phyloP scores from a whole-genome alignment of 140 eudicot genomes.

The Senecio squalidus region DNA sequence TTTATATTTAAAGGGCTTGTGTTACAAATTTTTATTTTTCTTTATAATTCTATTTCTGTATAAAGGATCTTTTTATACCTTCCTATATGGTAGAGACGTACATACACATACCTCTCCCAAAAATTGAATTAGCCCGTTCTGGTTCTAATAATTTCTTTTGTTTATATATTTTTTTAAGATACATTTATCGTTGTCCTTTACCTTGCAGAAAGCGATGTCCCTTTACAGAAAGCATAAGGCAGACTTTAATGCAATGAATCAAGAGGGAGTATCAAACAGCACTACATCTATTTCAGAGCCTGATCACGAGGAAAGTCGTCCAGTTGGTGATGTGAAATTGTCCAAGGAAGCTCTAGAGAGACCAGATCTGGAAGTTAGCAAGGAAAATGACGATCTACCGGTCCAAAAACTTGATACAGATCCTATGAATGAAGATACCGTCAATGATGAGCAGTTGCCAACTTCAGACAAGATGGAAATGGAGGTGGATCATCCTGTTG shows the following conservation, averaged over 20 bases:
- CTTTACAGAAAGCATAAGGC: constrained; percentile 54
- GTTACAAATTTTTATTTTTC: not conserved
- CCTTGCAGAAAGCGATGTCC: constrained; percentile 73
- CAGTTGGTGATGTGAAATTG: constrained; percentile 6
- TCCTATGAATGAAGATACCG: not conserved
- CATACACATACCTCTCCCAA: no score
- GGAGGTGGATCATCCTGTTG: constrained; percentile 27
- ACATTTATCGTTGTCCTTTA: not conserved
- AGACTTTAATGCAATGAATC: constrained; percentile 10
- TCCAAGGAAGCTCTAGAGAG: constrained; percentile 8
- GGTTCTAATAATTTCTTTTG: not conserved
- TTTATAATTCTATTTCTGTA: not conserved
- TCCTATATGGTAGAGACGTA: not conserved
- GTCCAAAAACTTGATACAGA: not conserved
- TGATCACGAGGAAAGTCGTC: constrained; percentile 21
- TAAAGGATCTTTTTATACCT: not conserved
- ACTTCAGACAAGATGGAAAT: not conserved
- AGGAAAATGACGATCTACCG: constrained; percentile 3
- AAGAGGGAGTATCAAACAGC: not conserved
- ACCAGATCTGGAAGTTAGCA: not conserved
- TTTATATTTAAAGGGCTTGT: not conserved
- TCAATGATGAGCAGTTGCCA: not conserved
- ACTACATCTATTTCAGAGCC: not conserved
- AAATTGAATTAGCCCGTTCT: not conserved
- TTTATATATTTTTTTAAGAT: not conserved